A percentile compares a stretch with the other conserved stretches of the same genome.
These are phyloP conservation scores for Schrenkiella parvula DNA, from an alignment of 345 rosid species.

Conservation along the genomic window DNA sequence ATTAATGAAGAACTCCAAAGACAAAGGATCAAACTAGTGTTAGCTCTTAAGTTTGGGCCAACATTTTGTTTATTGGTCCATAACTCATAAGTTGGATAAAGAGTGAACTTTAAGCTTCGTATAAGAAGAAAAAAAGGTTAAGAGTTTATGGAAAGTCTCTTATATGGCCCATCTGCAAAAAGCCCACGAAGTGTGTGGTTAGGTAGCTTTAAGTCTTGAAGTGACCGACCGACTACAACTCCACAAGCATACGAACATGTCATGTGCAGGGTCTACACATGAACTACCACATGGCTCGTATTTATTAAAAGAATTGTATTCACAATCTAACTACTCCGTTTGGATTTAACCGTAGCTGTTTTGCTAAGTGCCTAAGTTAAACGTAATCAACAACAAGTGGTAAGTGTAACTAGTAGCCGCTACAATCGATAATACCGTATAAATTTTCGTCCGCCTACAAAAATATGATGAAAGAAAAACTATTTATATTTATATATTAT, in stretches of 20 bases:
- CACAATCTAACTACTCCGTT: background rate
- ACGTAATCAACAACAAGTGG: background rate
- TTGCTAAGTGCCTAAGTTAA: background rate
- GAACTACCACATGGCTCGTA: conserved; percentile 24
- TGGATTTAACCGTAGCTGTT: background rate
- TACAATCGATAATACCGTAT: too few species aligned
- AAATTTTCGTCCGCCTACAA: too few species aligned
- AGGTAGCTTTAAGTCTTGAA: background rate
- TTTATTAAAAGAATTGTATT: background rate
- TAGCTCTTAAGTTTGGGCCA: background rate
- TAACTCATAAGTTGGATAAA: background rate
- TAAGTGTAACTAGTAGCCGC: background rate
- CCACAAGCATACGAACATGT: conserved; percentile 13
- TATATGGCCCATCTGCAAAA: background rate
- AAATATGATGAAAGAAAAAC: too few species aligned
- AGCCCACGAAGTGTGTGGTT: conserved; percentile 11
- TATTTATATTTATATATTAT: too few species aligned
- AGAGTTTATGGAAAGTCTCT: background rate
- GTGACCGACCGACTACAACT: conserved; percentile 6
- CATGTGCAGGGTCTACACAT: conserved; percentile 7
- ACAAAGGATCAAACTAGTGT: background rate
- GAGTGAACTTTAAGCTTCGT: too few species aligned
- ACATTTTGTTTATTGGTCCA: background rate
- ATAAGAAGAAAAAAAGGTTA: too few species aligned
- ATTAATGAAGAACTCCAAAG: background rate